Evolutionary conservation across 2,329 filamentous ascomycete species (phyloP).

Genomic region (Coleophoma cylindrospora): DNA sequence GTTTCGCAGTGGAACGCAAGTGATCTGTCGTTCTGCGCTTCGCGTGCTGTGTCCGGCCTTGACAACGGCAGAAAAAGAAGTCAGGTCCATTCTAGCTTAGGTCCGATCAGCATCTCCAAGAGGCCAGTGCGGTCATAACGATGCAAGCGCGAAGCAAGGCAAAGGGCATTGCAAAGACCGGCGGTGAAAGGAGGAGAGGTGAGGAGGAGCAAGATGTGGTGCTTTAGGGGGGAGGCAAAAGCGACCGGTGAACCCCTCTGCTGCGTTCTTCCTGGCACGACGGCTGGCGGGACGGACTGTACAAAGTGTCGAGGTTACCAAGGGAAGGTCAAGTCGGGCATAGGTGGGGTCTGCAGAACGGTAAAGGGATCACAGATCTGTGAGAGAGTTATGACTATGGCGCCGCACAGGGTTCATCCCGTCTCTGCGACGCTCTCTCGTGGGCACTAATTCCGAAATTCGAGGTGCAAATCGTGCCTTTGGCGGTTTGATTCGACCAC

Average conservation of each 20-base stretch:
- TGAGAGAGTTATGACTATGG: background rate
- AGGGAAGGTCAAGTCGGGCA: no score
- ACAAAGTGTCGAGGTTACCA: no score
- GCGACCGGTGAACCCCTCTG: no score
- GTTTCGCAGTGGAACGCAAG: background rate
- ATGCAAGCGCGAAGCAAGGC: background rate
- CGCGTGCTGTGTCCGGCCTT: background rate
- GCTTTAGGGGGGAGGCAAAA: background rate
- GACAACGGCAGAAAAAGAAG: background rate
- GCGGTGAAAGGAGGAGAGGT: background rate
- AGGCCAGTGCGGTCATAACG: background rate
- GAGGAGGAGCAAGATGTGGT: background rate
- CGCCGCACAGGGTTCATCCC: conserved; percentile 1
- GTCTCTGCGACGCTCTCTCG: background rate
- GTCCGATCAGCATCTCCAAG: background rate
- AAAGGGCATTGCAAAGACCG: background rate
- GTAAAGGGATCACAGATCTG: background rate
- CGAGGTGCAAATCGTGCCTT: no score
- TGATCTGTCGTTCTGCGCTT: background rate
- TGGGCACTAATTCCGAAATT: background rate
- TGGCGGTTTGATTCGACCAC: no score
- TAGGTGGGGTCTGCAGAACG: no score
- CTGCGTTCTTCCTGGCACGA: no score
- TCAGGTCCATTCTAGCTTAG: background rate
- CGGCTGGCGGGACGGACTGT: no score